phyloP scores from a whole-genome alignment of 768 basidiomycete genomes.

The Panaeolus papilionaceus region DNA sequence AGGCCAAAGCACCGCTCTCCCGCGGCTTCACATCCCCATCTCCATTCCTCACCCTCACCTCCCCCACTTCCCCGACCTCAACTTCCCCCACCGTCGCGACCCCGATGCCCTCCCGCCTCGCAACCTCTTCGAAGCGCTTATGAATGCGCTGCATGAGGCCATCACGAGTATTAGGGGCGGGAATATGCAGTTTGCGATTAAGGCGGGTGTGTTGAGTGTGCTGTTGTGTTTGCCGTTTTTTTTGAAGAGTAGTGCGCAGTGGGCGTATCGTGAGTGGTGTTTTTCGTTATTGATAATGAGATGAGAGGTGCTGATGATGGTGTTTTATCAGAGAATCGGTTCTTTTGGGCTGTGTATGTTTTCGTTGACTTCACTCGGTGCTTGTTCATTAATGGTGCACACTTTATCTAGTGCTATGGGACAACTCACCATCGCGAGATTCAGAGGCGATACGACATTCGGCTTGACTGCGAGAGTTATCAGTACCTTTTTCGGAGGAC shows the following conservation, averaged over 20 bases:
- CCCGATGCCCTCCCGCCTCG: constrained; percentile 77
- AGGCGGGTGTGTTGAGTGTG: constrained; percentile 69
- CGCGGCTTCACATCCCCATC: neutral
- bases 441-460: constrained; percentile 78
- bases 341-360: constrained; percentile 74
- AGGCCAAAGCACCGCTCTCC: neutral
- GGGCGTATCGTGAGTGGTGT: constrained; percentile 34
- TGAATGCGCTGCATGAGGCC: constrained; percentile 51
- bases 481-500: constrained; percentile 69
- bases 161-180: constrained; percentile 53
- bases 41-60: neutral
- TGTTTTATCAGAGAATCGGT: constrained; percentile 54
- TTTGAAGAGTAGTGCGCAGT: constrained; percentile 55
- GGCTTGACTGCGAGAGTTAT: constrained; percentile 64
- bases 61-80: constrained; percentile 51
- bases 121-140: constrained; percentile 59
- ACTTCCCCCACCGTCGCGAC: constrained; percentile 62
- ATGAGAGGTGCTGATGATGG: constrained; percentile 17
- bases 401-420: constrained; percentile 64
- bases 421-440: constrained; percentile 72
- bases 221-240: constrained; percentile 66
- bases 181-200: constrained; percentile 72
- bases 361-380: neutral
- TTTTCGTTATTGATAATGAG: neutral
- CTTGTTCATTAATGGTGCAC: neutral